Base-by-base conservation (phyloP, 148 eudicot species). In the Camellia japonica region DNA sequence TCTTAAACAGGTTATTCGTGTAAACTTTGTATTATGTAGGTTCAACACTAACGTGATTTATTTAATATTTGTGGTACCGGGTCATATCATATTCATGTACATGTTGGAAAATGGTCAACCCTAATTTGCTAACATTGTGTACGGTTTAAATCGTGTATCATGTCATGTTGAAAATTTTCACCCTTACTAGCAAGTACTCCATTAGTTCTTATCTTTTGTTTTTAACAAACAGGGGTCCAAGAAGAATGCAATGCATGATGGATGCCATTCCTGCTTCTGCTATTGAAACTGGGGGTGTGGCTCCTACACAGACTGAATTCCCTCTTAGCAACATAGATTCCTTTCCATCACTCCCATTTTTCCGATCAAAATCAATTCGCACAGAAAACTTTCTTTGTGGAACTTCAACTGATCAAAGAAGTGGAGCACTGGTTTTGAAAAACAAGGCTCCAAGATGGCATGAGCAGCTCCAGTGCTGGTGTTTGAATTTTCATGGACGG, bases 381-480 rank as follows among this genome's bases (percentile, higher is more conserved):
- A 38, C 44, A n/a, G 88, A 90, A 0, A 90, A 81, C 71, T 42
- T 78, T 19, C 51, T 74, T 6, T 83, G 82, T 38, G 79, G 85
- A 13, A 79, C 85, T 13, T 71, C 80, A 41, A 63, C 54, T 52
- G 63, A 79, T 82, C 87, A 85, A 54, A 81, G 78, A 20, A 85
- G 85, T 3, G 87, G 79, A 60, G 72, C 90, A 1, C 85, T 93
- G 63, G 84, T 87, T 60, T 66, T 93, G 85, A 89, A 82, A 83
- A 93, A 93, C 81, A 91, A 91, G 86, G 73, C 90, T 43, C 95
- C 97, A 3, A 85, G 95, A 69, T 93, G 97, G 95, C 92, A 93
- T 78, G 91, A 91, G 68, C 95, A 91, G 79, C 93, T 91, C 55
- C 93, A 93, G 73, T 93, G 97, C 82, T 91, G 97, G 95, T 90